phyloP scores from a whole-genome alignment of 257 asterid species.

The Gardenia jasminoides region DNA sequence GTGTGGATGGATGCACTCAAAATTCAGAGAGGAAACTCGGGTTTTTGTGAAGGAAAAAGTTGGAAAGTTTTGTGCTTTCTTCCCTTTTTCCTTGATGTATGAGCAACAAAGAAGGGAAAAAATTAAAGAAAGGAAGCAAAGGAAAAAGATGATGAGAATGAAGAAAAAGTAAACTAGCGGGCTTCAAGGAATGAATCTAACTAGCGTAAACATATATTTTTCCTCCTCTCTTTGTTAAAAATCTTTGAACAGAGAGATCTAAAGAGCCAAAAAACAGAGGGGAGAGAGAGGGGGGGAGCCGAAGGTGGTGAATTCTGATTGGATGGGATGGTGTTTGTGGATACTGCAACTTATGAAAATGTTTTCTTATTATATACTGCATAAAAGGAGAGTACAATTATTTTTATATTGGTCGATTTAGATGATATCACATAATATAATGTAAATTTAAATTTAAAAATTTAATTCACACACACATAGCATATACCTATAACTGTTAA shows the following conservation, averaged over 20 bases:
- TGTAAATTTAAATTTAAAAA: too few relatives aligned
- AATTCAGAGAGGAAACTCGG: slow-evolving; percentile 31
- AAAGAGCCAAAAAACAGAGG: slow-evolving; percentile 18
- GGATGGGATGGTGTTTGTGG: slow-evolving; percentile 71
- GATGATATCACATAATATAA: too few relatives aligned
- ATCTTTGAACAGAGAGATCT: slow-evolving; percentile 33
- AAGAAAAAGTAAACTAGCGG: slow-evolving; percentile 32
- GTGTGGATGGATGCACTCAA: slow-evolving; percentile 13
- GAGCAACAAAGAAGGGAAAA: slow-evolving; percentile 21
- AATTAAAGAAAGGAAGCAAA: slow-evolving; percentile 24
- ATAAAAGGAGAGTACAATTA: too few relatives aligned
- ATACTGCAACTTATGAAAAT: slow-evolving; percentile 56
- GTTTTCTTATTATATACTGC: slow-evolving; percentile 32
- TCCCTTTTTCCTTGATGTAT: slow-evolving; percentile 32
- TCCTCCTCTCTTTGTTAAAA: neutral
- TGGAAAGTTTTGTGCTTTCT: slow-evolving; percentile 48
- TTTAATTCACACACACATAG: too few relatives aligned
- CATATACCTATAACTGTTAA: too few relatives aligned
- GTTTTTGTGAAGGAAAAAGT: slow-evolving; percentile 37
- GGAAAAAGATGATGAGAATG: slow-evolving; percentile 31
- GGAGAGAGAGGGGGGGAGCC: slow-evolving; percentile 8
- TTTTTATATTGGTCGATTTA: too few relatives aligned
- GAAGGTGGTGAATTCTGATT: slow-evolving; percentile 71
- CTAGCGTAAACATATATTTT: neutral
- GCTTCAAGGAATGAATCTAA: slow-evolving; percentile 51